Conservation (phyloP, 805 yeast species). For the Saccharomyces jurei region DNA sequence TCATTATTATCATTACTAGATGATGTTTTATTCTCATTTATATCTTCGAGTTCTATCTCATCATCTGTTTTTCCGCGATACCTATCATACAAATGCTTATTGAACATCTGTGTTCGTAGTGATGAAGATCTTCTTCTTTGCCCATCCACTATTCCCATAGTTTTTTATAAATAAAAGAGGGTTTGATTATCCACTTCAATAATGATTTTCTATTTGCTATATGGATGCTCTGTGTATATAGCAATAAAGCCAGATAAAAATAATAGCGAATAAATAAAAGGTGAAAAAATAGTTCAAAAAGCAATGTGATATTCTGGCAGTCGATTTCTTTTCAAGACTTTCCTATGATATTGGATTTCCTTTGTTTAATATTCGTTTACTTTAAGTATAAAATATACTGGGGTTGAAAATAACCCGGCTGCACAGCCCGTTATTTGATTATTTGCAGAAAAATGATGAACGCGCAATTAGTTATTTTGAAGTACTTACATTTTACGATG, state of each 20-base stretch:
- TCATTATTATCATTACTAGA: neutral
- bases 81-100: constrained; percentile 25
- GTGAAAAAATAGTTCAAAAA: neutral
- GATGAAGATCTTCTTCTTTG: constrained; percentile 26
- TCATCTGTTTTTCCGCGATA: constrained; percentile 11
- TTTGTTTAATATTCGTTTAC: neutral
- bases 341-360: neutral
- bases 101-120: constrained; percentile 29
- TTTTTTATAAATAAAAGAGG: neutral
- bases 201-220: neutral
- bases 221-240: neutral
- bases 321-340: neutral
- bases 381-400: neutral
- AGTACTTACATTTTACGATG: neutral
- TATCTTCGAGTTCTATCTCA: constrained; percentile 11
- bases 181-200: neutral
- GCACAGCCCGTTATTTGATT: neutral
- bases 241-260: neutral
- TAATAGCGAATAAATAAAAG: neutral
- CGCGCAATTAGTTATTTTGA: neutral
- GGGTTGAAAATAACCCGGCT: neutral
- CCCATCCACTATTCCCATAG: constrained; percentile 5
- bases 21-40: constrained; percentile 3
- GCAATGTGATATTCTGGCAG: neutral
- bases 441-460: neutral